Evolutionary conservation across 345 rosid genomes (phyloP).

Genomic region (Eutrema japonicum): DNA sequence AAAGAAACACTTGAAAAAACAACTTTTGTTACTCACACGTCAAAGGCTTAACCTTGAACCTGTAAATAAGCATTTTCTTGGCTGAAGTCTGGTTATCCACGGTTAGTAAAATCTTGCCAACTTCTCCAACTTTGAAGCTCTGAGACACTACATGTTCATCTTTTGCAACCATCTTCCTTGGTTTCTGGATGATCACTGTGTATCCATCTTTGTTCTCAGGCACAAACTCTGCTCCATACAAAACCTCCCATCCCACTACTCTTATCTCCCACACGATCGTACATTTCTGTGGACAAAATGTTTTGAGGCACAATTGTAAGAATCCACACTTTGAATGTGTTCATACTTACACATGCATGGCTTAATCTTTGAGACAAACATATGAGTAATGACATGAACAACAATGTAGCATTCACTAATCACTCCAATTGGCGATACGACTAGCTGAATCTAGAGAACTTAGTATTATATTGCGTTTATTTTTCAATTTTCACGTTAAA

Average conservation of each 20-base stretch:
- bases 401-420: too few relatives aligned
- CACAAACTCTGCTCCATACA: conserved; percentile 46
- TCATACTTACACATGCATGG: conserved; percentile 2
- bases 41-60: conserved; percentile 43
- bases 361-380: conserved; percentile 21
- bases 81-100: conserved; percentile 37
- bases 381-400: conserved; percentile 3
- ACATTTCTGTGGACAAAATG: conserved; percentile 35
- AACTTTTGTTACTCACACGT: conserved; percentile 11
- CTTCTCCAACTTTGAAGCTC: conserved; percentile 46
- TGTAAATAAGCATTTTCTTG: conserved; percentile 45
- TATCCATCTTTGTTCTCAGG: conserved; percentile 43
- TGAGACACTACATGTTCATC: conserved; percentile 44
- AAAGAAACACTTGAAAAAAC: conserved; percentile 18
- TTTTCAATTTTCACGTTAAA: neutral
- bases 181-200: conserved; percentile 47
- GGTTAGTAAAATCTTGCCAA: conserved; percentile 44
- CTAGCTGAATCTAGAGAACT: neutral
- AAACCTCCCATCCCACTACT: conserved; percentile 49
- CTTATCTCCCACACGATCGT: conserved; percentile 44
- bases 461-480: neutral
- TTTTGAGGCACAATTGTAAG: conserved; percentile 2
- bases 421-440: too few relatives aligned
- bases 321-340: neutral
- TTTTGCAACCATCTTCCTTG: conserved; percentile 35